phyloP scores from a whole-genome alignment of 768 basidiomycete genomes.

The Coprinopsis marcescibilis region DNA sequence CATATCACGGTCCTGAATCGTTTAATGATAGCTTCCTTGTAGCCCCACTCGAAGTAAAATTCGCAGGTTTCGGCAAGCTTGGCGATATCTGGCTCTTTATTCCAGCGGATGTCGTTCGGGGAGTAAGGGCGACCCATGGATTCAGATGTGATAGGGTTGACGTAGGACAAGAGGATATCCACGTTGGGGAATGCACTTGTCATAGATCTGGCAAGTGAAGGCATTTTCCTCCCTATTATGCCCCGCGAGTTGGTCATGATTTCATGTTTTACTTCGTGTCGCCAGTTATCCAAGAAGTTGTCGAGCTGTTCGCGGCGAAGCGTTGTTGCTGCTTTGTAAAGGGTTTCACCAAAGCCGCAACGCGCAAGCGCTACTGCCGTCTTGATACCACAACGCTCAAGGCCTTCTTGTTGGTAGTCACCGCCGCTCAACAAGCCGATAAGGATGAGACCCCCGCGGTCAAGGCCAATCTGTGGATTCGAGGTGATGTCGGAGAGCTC shows the following conservation, averaged over 20 bases:
- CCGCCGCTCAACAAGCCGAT: slow-evolving; percentile 86
- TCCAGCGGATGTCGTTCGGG: slow-evolving; percentile 35
- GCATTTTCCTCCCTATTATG: slow-evolving; percentile 57
- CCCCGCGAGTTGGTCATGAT: slow-evolving; percentile 65
- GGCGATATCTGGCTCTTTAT: slow-evolving; percentile 61
- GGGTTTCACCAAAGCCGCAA: slow-evolving; percentile 72
- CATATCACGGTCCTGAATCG: slow-evolving; percentile 82
- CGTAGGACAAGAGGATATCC: slow-evolving; percentile 72
- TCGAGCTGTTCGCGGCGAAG: slow-evolving; percentile 39
- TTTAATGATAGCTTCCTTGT: slow-evolving; percentile 74
- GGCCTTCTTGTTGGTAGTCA: slow-evolving; percentile 79
- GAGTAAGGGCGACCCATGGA: slow-evolving; percentile 38
- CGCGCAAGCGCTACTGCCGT: slow-evolving; percentile 76
- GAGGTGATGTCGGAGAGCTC: slow-evolving; percentile 32
- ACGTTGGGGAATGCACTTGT: slow-evolving; percentile 66
- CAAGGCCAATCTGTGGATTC: slow-evolving; percentile 39
- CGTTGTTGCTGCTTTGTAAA: slow-evolving; percentile 53
- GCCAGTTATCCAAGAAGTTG: slow-evolving; percentile 58
- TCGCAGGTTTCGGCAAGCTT: slow-evolving; percentile 79
- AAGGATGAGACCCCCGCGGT: slow-evolving; percentile 73
- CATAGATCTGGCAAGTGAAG: slow-evolving; percentile 57
- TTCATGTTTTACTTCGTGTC: slow-evolving; percentile 53
- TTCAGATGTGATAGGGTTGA: slow-evolving; percentile 71
- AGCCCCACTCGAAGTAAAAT: slow-evolving; percentile 89
- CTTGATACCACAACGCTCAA: slow-evolving; percentile 59